These are phyloP conservation scores for Pleurotus citrinopileatus DNA, from an alignment of 768 basidiomycete genomes.

Conservation along the genomic window DNA sequence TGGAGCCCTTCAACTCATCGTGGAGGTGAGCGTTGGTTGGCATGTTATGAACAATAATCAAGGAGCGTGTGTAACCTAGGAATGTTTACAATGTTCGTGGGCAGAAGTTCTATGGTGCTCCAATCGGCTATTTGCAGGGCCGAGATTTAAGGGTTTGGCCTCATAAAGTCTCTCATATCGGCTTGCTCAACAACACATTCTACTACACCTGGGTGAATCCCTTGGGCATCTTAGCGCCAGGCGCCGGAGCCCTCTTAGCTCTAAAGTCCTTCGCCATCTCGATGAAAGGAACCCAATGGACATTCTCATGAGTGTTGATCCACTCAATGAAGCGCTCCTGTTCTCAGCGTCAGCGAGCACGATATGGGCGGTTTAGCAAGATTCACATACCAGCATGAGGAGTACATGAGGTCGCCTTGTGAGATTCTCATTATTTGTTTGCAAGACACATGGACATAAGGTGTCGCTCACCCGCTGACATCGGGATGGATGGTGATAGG, in stretches of 20 bases:
- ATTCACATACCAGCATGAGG: conserved; percentile 56
- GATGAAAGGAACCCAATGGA: conserved; percentile 70
- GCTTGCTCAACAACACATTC: background rate
- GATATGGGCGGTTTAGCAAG: background rate
- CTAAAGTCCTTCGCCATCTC: conserved; percentile 67
- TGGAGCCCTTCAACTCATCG: conserved; percentile 47
- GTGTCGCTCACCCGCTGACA: conserved; percentile 54
- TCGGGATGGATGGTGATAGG: conserved; percentile 81
- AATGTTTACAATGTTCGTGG: too few species aligned
- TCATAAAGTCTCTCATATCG: background rate
- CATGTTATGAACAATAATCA: background rate
- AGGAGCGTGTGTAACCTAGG: background rate
- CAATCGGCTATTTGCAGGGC: background rate
- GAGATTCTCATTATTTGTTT: background rate
- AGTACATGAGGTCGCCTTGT: conserved; percentile 64
- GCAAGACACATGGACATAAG: conserved; percentile 6
- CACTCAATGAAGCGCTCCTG: conserved; percentile 74
- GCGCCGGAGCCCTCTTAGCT: conserved; percentile 41
- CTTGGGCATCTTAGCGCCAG: conserved; percentile 55
- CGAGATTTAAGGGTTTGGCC: background rate
- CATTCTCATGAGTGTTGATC: conserved; percentile 65
- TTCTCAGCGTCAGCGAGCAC: background rate
- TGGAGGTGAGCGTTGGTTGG: conserved; percentile 41
- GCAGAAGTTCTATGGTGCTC: background rate
- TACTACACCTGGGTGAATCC: conserved; percentile 28